Base-by-base conservation (phyloP, 1,139 yeast species). In the Protomyces lactucae-debilis region DNA sequence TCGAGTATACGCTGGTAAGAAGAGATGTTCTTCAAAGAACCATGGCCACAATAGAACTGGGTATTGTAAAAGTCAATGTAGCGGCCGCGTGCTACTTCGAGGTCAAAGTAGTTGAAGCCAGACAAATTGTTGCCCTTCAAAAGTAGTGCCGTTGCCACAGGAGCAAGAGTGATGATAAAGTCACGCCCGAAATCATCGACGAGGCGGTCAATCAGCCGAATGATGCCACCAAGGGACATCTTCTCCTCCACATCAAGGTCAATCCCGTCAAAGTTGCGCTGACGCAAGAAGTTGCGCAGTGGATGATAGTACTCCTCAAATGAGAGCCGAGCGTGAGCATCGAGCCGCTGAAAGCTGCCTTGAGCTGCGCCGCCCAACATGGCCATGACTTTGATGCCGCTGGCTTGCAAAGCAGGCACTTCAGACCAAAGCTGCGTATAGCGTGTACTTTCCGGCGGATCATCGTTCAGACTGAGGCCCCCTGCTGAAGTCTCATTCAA, bases 311-410 rank as follows among this genome's bases (percentile, higher is more conserved):
- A 39, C n/a, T 57, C 25, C 37, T 37, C 51, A 25, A 57, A 57
- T 8, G 32, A 51, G 14, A 16, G 25, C 28, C 25, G 36, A 12
- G 54, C 14, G 21, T n/a, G 48, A 3, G 51, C 51, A 28, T 57
- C 61, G 16, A 57, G 55, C 12, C 39, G 39, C 2, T 35, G 48
- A n/a, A 36, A 57, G 18, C 55, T 32, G 32, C 61, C 61, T 25
- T 51, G 28, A 14, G 61, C 61, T 21, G 61, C 61, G 8, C 61
- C 61, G 10, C 61, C 61, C 14, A 57, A 48, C 61, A 57, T 57
- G 23, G 39, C 35, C 61, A 57, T 51, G 12, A 57, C 51, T 9
- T 32, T 51, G 40, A 57, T 21, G 21, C 55, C 55, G 25, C 36
- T 23, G 10, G 25, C 21, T 39, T 57, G 61, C 8, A 57, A 16